Evolutionary conservation across 305 asterid species (phyloP).

Genomic region (Rubia tinctorum): DNA sequence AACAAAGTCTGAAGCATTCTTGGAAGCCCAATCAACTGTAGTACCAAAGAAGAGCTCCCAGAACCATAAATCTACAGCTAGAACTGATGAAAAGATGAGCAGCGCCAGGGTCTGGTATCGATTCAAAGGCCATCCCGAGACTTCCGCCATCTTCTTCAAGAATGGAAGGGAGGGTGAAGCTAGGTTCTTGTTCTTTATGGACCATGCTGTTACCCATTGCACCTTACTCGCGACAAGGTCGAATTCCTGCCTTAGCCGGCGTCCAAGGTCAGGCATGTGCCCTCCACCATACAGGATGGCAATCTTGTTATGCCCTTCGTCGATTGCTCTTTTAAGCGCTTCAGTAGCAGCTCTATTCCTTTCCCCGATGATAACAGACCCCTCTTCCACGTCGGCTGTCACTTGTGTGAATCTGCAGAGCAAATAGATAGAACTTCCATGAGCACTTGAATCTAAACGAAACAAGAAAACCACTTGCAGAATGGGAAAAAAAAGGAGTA

Average conservation of each 20-base stretch:
- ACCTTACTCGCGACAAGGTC: constrained; percentile 80
- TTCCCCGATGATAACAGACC: constrained; percentile 90
- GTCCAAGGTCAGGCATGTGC: constrained; percentile 97
- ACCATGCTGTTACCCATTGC: constrained; percentile 97
- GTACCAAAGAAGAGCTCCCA: constrained; percentile 90
- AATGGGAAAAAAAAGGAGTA: neutral
- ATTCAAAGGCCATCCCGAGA: constrained; percentile 78
- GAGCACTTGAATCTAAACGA: neutral
- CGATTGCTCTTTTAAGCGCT: constrained; percentile 62
- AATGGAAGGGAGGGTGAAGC: constrained; percentile 54
- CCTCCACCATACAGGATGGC: constrained; percentile 96
- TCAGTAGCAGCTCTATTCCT: constrained; percentile 83
- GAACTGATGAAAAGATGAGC: constrained; percentile 80
- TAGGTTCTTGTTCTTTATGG: constrained; percentile 52
- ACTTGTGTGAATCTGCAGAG: constrained; percentile 56
- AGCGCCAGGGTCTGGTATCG: constrained; percentile 88
- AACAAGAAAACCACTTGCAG: neutral
- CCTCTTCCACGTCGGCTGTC: constrained; percentile 84
- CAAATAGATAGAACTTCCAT: neutral
- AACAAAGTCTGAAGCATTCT: constrained; percentile 42
- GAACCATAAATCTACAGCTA: constrained; percentile 89
- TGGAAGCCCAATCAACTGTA: constrained; percentile 58
- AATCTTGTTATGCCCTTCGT: constrained; percentile 69
- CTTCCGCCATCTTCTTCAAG: constrained; percentile 51
- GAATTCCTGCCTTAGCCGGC: constrained; percentile 72